Evolutionary conservation across 345 rosid genomes (phyloP), one percentile per base, ranked within the genome.

Genomic region (Dimocarpus longan): DNA sequence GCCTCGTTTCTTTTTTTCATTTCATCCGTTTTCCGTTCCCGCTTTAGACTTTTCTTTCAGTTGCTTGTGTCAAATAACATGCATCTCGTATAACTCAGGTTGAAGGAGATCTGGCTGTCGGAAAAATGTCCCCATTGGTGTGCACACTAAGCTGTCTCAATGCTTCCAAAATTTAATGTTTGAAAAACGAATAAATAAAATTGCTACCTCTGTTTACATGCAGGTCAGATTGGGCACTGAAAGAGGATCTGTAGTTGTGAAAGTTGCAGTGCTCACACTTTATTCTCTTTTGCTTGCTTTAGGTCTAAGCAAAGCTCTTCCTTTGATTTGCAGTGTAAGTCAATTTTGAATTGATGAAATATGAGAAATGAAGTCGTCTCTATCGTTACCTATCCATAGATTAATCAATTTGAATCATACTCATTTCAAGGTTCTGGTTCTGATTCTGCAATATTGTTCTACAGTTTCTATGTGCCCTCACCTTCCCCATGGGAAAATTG

Each of bases 51-150:
- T 18, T 70, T 11, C 39, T 52, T 42, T 19, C 11, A 10, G 9
- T 66, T 73, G 8, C 39, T 77, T 65, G 48, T 43, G 4, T 68
- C 66, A 73, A 75, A 70, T 46, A 42, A 69, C 44, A 54, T 68
- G 67, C 22, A 62, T 71, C 62, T 37, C 66, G 56, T 56, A 65
- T 69, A 72, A 63, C 15, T 78, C 89, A 90, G 98, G 86, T 93
- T 68, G 97, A 95, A 83, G 98, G 85, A 79, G 93, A 93, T 76
- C 67, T 39, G 62, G 87, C 88, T 67, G 92, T 93, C 22, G 92
- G 96, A 48, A 92, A 95, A 81, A 80, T 89, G 59, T 95, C 98
- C 63, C 98, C 98, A n/a, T 76, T 91, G 95, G 98, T 95, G 11
- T 63, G 84, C 76, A 54, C 32, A 10, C 72, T 78, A 13, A 43